Evolutionary conservation across 2,329 filamentous ascomycete genomes (phyloP), one percentile per base, ranked within the genome.

Genomic region (Penicillium thymicola): DNA sequence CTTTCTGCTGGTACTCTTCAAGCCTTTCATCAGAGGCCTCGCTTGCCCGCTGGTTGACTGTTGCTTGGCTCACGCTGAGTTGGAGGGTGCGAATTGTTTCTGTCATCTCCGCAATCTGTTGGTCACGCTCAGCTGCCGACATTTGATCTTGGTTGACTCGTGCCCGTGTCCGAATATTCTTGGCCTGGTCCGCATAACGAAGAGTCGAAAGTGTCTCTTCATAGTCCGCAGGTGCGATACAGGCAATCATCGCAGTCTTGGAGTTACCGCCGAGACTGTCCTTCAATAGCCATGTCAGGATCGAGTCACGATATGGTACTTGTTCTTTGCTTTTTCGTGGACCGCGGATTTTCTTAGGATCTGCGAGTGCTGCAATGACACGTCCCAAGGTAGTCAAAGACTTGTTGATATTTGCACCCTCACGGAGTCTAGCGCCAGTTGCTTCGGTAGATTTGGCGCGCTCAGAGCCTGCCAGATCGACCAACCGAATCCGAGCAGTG

Each of bases 211-310:
- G 83, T 0, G 94, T 99, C 73, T 99, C 94, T 55, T 99, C 94
- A 71, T 99, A 97, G 76, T 99, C 94, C 0, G 90, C 88, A 0
- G 94, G 94, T 5, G 92, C 88, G 65, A 99, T 96, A 72, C 94
- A 97, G 9, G 94, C 94, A 67, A 99, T 97, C 94, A 99, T 99
- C 60, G 94, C 94, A 10, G 94, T 99, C 76, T 97, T 99, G 70
- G 88, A 93, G 81, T 99, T 99, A 54, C 94, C 94, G 13, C 94
- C 94, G 0, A 99, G 81, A 1, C 90, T 95, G 75, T 99, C 94
- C 73, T 97, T 97, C 62, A 99, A 82, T 4, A 99, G 82, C 93
- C 93, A 89, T 11, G 86, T 89, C 32, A 89, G 75, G 42, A 89
- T 85, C 1, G 91, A 96, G 75, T 99, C 94, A 62, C 94, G 88